These are phyloP conservation scores for Vitis rotundifolia DNA, from an alignment of 164 flowering plant genomes.

Conservation along the genomic window DNA sequence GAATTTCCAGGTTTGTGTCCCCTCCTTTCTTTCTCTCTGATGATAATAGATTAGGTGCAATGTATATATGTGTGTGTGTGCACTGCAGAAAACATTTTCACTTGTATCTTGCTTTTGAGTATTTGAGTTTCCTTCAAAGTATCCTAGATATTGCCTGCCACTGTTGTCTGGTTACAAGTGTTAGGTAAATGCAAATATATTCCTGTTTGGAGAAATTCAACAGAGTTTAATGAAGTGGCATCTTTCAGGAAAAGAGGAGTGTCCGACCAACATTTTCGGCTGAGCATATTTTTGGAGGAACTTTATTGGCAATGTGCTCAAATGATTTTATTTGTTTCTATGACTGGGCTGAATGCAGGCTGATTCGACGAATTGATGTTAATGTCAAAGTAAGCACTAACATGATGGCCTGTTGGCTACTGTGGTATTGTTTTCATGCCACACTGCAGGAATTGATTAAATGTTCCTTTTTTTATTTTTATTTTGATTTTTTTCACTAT, in stretches of 20 bases:
- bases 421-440: neutral
- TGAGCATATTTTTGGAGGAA: constrained; percentile 90
- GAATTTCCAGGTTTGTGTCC: constrained; percentile 71
- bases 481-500: constrained; percentile 9
- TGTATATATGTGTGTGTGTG: neutral
- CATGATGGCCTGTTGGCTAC: neutral
- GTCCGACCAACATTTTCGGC: constrained; percentile 94
- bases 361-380: constrained; percentile 90
- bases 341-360: constrained; percentile 98
- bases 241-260: constrained; percentile 90
- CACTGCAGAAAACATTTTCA: neutral
- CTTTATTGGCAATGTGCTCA: constrained; percentile 88
- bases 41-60: neutral
- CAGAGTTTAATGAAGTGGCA: constrained; percentile 10
- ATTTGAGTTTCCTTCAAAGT: too few relatives aligned
- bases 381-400: constrained; percentile 72
- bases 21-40: neutral
- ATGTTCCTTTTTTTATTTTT: neutral
- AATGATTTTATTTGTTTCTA: constrained; percentile 97
- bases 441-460: neutral
- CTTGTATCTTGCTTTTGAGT: neutral
- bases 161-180: neutral
- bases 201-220: neutral
- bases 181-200: neutral
- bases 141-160: neutral